Evolutionary conservation across 768 basidiomycete genomes (phyloP), one percentile per base, ranked within the genome.

Genomic region (Podaxis sp.): DNA sequence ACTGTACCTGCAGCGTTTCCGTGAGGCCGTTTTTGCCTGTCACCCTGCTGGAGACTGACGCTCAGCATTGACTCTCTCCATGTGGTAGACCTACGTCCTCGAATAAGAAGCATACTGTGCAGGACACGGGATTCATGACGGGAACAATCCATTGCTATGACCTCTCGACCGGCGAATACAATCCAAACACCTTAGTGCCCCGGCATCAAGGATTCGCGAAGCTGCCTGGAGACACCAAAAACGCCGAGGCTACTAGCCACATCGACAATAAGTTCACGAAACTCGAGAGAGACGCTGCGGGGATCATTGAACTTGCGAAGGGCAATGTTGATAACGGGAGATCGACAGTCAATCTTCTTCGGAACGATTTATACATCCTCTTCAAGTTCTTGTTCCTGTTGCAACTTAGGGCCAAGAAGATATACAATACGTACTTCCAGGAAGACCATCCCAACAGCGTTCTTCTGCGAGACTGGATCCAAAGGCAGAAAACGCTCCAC

Each of bases 371-470:
- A 2, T 69, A 73, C 7, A 66, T 57, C 4, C 61, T 78, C 36
- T 68, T 75, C 2, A 77, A 75, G 63, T 77, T 78, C 56, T 65
- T 77, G 7, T 76, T 76, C 57, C 38, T 78, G 22, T 74, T 77
- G 74, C 70, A 75, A 41, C 74, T 72, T 61, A 72, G 76, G 7
- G 65, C 65, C 22, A 66, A 62, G n/a, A 66, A 66, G 1, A 57
- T 67, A 1, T 64, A 69, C 13, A 29, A 53, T 2, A 64, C 61
- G 5, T 75, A 76, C 63, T 74, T 72, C 36, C 65, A 73, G 17
- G 74, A 71, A 25, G 61, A 65, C 4, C 65, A 73, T 46, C 72
- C 72, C 0, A 56, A 64, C 25, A 40, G 71, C 49, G 66, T 65
- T 24, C 66, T 64, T 19, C 49, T 65, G 0, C 65, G 51, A 4